Evolutionary conservation across 768 basidiomycete species (phyloP).

Genomic region (Collybiopsis luxurians): DNA sequence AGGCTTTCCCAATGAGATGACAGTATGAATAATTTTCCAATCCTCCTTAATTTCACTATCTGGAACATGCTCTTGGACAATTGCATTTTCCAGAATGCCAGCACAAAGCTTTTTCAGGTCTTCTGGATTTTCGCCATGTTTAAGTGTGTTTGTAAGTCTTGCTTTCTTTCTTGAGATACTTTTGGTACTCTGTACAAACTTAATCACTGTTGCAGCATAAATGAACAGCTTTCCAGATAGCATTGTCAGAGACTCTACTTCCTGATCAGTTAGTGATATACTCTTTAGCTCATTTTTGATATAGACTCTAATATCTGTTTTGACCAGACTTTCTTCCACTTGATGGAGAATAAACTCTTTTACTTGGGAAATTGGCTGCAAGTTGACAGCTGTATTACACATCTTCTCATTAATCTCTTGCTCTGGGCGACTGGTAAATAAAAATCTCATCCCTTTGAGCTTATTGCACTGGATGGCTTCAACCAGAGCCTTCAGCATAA

Average conservation of each 20-base stretch:
- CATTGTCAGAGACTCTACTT: not conserved
- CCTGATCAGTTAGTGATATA: not conserved
- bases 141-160: not conserved
- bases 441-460: not conserved
- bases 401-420: not conserved
- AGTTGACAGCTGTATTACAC: not conserved
- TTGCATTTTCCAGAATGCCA: not conserved
- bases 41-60: not conserved
- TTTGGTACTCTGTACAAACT: not conserved
- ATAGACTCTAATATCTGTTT: not conserved
- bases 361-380: not conserved
- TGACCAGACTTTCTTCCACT: not conserved
- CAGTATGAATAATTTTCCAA: conserved; percentile 1
- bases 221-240: conserved; percentile 1
- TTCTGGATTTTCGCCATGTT: not conserved
- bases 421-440: conserved; percentile 3
- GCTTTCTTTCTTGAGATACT: not conserved
- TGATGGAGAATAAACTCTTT: not conserved
- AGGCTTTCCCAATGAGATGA: not conserved
- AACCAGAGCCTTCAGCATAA: not conserved
- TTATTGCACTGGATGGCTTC: not conserved
- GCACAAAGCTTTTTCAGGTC: not conserved
- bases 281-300: not conserved
- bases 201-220: conserved; percentile 4
- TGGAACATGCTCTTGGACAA: not conserved